Evolutionary conservation across 306 rosid genomes (phyloP), one percentile per base, ranked within the genome.

Genomic region (Sechiopsis laciniata): DNA sequence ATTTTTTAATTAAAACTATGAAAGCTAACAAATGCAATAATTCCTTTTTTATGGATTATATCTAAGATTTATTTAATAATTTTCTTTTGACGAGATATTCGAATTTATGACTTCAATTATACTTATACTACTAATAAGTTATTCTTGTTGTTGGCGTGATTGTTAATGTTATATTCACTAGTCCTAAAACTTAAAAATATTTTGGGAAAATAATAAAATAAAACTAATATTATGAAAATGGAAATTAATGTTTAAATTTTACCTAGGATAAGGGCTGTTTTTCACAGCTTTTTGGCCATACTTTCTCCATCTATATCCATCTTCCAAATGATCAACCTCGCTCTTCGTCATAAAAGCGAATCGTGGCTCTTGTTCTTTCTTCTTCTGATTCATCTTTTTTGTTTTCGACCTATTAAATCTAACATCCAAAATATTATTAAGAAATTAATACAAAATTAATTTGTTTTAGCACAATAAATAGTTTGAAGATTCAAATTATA

Each of bases 271-370:
- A 75, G 96, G 88, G 95, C 96, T 94, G 82, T 94, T 86, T 78
- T 94, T 94, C 5, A 91, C 99, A 26, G 97, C 96, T 76, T 94
- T 94, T 79, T 94, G 99, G 67, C 99, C 99, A 85, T 94, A 94
- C 85, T 94, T 94, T 79, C 97, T 91, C 99, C 99, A 94, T 85
- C 99, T 86, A 77, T 91, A 94, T 20, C 99, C 99, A 82, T 94
- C 99, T 86, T 94, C 99, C 45, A 94, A 87, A 86, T 89, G 97
- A 89, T 94, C 99, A 10, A 94, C 97, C 85, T 94, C 95, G 75
- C 99, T 91, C 83, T 86, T 94, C 3, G 99, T 94, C 99, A 89
- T 91, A 85, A 94, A 94, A n/a, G 96, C 96, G 61, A 91, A 78
- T 84, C 97, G 87, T 50, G 92, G 95, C 72, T 85, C 95, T 65